phyloP scores from a whole-genome alignment of 1,284 basidiomycete species.

The Pulchroboletus neoregius region DNA sequence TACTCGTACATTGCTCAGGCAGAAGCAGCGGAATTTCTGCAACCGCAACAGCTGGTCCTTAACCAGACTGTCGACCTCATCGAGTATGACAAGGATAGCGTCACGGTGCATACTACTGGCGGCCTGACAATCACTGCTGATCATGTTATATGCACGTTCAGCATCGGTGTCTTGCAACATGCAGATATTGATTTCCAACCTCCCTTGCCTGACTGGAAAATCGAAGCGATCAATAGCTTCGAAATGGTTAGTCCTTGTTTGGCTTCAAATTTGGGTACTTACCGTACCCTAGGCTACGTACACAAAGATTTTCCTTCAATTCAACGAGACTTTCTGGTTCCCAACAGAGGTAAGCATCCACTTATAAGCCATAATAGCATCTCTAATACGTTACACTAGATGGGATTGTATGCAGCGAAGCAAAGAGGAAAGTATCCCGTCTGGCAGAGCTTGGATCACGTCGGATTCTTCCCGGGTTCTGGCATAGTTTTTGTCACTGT shows the following conservation, averaged over 20 bases:
- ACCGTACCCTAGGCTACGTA: slow-evolving; percentile 45
- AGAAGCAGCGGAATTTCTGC: slow-evolving; percentile 52
- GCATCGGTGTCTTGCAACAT: slow-evolving; percentile 59
- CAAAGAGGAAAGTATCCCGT: slow-evolving; percentile 63
- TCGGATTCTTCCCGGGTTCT: slow-evolving; percentile 56
- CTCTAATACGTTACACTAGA: slow-evolving; percentile 34
- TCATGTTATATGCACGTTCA: slow-evolving; percentile 62
- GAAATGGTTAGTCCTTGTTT: slow-evolving; percentile 46
- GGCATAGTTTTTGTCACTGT: slow-evolving; percentile 64
- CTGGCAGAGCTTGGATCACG: slow-evolving; percentile 67
- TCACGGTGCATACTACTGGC: slow-evolving; percentile 44
- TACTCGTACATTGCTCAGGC: slow-evolving; percentile 53
- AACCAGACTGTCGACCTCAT: slow-evolving; percentile 53
- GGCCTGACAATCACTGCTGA: slow-evolving; percentile 46
- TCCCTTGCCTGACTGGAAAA: slow-evolving; percentile 57
- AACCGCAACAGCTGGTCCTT: slow-evolving; percentile 44
- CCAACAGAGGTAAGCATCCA: slow-evolving; percentile 49
- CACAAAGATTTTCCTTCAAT: slow-evolving; percentile 69
- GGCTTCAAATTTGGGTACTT: neutral
- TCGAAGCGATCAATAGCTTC: slow-evolving; percentile 62
- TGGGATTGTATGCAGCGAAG: slow-evolving; percentile 60
- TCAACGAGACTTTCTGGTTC: slow-evolving; percentile 66
- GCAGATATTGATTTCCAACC: slow-evolving; percentile 57
- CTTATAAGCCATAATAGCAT: neutral
- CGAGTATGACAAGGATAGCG: slow-evolving; percentile 42